A percentile compares a stretch with the other conserved stretches of the same genome.
Conservation (phyloP, 129 eudicot species). For the Lactuca saligna region DNA sequence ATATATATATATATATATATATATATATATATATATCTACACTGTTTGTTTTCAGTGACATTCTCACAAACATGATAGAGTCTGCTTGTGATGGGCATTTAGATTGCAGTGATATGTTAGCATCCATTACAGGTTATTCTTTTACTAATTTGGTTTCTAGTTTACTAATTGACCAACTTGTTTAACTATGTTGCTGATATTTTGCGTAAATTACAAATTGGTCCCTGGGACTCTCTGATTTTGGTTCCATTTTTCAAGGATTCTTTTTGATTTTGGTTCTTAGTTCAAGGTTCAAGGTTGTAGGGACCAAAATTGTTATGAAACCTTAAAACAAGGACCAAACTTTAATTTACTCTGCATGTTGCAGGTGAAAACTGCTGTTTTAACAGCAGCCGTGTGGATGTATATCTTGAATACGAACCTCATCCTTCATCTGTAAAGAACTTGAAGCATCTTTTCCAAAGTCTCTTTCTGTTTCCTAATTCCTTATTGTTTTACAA, state of each 20-base stretch:
- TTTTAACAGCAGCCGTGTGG: conserved; percentile 75
- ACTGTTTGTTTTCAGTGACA: conserved; percentile 44
- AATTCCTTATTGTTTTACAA: not conserved
- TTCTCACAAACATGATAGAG: conserved; percentile 58
- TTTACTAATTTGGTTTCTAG: conserved; percentile 4
- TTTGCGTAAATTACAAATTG: not conserved
- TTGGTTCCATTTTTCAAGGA: not conserved
- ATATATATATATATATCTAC: no score
- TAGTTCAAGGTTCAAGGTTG: no score
- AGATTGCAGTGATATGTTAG: conserved; percentile 69
- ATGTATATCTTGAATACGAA: conserved; percentile 73
- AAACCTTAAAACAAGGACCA: not conserved
- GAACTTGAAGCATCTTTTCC: conserved; percentile 90
- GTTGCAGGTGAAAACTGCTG: conserved; percentile 88
- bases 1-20: no score
- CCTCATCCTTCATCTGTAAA: conserved; percentile 91
- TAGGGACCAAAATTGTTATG: not conserved
- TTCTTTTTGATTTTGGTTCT: not conserved
- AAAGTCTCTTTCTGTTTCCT: conserved; percentile 53
- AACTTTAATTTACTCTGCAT: not conserved
- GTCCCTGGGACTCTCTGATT: not conserved
- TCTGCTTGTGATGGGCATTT: conserved; percentile 63
- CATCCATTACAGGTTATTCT: conserved; percentile 71
- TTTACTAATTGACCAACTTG: not conserved
- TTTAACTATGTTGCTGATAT: not conserved